Base-by-base conservation (phyloP, 139 green algal genomes). In the Marvania coccoides region DNA sequence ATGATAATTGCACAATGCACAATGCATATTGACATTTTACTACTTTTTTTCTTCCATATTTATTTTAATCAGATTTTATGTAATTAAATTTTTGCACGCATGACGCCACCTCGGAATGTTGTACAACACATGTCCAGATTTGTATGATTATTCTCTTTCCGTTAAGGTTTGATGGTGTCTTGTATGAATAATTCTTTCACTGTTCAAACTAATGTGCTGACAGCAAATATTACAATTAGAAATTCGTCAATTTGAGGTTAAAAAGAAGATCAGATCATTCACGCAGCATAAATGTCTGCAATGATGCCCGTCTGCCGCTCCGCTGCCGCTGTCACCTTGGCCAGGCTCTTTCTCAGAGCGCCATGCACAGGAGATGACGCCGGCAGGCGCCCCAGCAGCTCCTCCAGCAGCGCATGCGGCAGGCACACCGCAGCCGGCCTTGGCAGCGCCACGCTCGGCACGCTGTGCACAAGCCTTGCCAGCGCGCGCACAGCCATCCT, bases 401-500 rank as follows among this genome's bases (percentile, higher is more conserved):
- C 47, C 1, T 70, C 37, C 23, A 79, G 63, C 58, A 71, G 47
- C 7, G 36, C 55, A 4, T 63, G 37, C 0, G 72, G 72, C 29
- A 76, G 65, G 57, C 28, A 79, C 19, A 71, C 39, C 47, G 61
- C 47, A 26, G 60, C 23, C 1, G 47, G 35, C 30, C 30, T 19
- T 2, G 38, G 42, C 58, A 71, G 48, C 30, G 23, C 30, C 14
- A 75, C 51, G 47, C 58, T 75, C 57, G 65, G 71, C 63, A 78
- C 65, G 31, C 38, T 71, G 24, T 26, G 47, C 48, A 60, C 26
- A 13, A 35, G 35, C n/a, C 8, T 29, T 5, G 28, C 30, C 56
- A 82, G 47, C 59, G 65, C 37, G 48, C 15, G 8, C 8, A 37
- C 53, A 5, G 72, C 71, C 66, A 85, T 48, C 29, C 58, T 26